Evolutionary conservation across 306 rosid species (phyloP).

Genomic region (Ceratonia siliqua): DNA sequence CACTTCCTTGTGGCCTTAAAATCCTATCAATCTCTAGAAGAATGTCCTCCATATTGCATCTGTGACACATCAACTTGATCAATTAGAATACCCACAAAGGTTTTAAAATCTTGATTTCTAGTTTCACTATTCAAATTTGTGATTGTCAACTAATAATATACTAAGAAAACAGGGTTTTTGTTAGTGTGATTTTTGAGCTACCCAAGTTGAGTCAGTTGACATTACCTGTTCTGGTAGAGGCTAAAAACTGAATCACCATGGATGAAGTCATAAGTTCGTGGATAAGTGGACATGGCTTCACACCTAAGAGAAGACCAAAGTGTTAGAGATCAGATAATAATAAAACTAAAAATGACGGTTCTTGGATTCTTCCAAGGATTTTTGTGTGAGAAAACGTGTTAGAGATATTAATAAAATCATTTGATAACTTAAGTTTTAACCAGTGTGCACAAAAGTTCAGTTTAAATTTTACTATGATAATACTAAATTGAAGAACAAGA

Average conservation of each 20-base stretch:
- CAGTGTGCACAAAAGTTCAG: neutral
- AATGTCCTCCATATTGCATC: constrained; percentile 74
- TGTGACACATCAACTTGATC: constrained; percentile 35
- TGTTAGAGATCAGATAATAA: neutral
- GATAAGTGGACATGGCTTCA: constrained; percentile 97
- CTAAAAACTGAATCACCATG: constrained; percentile 82
- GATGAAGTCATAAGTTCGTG: constrained; percentile 89
- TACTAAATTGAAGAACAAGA: constrained; percentile 12
- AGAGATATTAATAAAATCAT: too few species aligned
- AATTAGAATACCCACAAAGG: neutral
- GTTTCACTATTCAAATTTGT: neutral
- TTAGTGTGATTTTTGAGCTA: constrained; percentile 8
- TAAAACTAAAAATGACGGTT: too few species aligned
- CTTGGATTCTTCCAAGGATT: neutral
- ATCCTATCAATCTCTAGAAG: constrained; percentile 90
- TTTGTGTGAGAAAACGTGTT: constrained; percentile 27
- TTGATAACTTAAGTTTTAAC: too few species aligned
- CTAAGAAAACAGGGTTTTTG: neutral
- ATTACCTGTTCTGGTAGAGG: constrained; percentile 76
- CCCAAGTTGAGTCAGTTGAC: constrained; percentile 23
- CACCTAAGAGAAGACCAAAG: constrained; percentile 59
- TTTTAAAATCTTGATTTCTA: neutral
- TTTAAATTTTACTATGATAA: neutral
- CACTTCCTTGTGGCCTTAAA: constrained; percentile 75
- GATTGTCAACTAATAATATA: neutral